Base-by-base conservation (phyloP, 2,329 filamentous ascomycete genomes). In the Endocalyx cinctus region DNA sequence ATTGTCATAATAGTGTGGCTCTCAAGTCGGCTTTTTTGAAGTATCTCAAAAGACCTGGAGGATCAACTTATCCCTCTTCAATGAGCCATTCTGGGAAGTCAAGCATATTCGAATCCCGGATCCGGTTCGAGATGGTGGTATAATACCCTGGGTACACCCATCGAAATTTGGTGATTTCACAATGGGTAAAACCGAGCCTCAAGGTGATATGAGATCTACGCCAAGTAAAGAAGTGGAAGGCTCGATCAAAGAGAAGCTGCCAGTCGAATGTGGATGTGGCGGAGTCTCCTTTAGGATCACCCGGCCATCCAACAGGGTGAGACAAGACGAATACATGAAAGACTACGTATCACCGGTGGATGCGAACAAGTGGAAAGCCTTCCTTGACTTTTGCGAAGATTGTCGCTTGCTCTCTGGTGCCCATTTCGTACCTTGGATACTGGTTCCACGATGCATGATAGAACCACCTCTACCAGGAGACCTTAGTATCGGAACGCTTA, bases 1-100 rank as follows among this genome's bases (percentile, higher is more conserved):
- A n/a, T n/a, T n/a, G 39, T 70, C 70, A 38, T 72, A 68, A 51
- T 10, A 61, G 0, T 71, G 68, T 35, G 65, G 68, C 30, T 63
- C 63, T 33, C 67, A 70, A 36, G 52, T 69, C n/a, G 60, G 59
- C 4, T 58, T 62, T 31, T 45, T 55, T 13, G 57, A 53, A 15
- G 31, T 58, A 2, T 44, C 50, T 13, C 48, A 53, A 4, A 48
- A 47, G 14, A 42, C 52, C 10, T 71, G 66, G 66, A 53, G 54
- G 3, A 41, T 63, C 4, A 54, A 64, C 1, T 55, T 57, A 0
- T 63, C 63, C 29, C 58, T 69, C 11, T 67, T 71, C 22, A 39
- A 48, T 15, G 37, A 47, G 6, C 52, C 62, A 14, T 56, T 62
- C 25, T 51, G 58, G 5, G 47, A 57, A 5, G 48, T 51, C 13